These are phyloP conservation scores for Pharnaceum exiguum DNA, from an alignment of 148 eudicot genomes.

Conservation along the genomic window DNA sequence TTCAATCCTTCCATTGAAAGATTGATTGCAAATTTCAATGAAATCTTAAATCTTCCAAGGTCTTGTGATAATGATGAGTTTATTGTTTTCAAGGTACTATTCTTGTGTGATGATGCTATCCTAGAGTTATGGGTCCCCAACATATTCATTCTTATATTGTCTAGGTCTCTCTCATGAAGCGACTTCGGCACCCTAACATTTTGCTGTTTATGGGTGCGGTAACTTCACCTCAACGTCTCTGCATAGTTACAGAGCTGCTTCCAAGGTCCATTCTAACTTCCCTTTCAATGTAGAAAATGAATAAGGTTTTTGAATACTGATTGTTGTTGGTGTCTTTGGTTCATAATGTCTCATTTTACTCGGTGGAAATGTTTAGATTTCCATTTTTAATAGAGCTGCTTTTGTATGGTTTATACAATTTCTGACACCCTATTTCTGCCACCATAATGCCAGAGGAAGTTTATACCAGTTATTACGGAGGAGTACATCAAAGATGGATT, in stretches of 20 bases:
- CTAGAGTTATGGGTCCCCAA: not conserved
- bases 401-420: not conserved
- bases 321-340: not conserved
- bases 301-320: not conserved
- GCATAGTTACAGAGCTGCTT: slow-evolving; percentile 95
- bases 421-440: slow-evolving; percentile 4
- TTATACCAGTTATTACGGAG: slow-evolving; percentile 73
- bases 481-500: slow-evolving; percentile 70
- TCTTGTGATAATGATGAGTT: too few relatives aligned
- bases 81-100: too few relatives aligned
- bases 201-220: slow-evolving; percentile 99
- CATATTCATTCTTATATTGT: slow-evolving; percentile 4
- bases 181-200: slow-evolving; percentile 96
- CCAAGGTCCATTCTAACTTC: slow-evolving; percentile 70
- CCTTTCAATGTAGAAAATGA: slow-evolving; percentile 5
- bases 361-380: too few relatives aligned
- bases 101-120: too few relatives aligned
- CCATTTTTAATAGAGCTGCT: too few relatives aligned
- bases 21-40: too few relatives aligned
- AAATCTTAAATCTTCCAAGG: too few relatives aligned
- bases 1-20: not conserved
- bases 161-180: slow-evolving; percentile 99
- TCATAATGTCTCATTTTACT: too few relatives aligned
- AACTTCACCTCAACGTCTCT: slow-evolving; percentile 86
- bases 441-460: slow-evolving; percentile 66